Evolutionary conservation across 305 asterid genomes (phyloP), one percentile per base, ranked within the genome.

Genomic region (Coffea humblotiana): DNA sequence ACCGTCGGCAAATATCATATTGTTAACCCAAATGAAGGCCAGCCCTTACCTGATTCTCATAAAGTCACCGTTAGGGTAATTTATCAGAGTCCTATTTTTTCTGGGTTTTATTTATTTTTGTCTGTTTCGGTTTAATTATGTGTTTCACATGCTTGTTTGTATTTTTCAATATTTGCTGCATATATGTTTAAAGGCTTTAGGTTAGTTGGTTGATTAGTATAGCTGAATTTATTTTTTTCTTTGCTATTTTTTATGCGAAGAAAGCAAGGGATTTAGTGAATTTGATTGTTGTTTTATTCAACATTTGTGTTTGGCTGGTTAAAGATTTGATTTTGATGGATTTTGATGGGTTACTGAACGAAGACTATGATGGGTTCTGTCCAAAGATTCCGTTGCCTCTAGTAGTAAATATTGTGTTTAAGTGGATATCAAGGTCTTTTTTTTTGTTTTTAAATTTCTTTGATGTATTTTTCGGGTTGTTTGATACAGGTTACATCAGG

Each of bases 1-100:
- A 95, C 98, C 49, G 97, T 95, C 32, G 99, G 98, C 56, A 93
- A 94, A 72, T 95, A 95, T 82, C 95, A 94, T 67, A 84, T 93
- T 72, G 93, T 93, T 65, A 92, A 94, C 82, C 92, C 94, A 67
- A 89, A 76, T 52, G 99, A 95, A 40, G 99, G 95, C 25, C 85
- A 86, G 52, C 94, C 99, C 87, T 86, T 93, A 43, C 98, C 98
- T 25, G 98, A 95, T 61, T 88, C 99, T 78, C 97, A 95, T 86
- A 95, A 85, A 88, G 58, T 94, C 84, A 88, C 96, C 67, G 94
- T 92, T 86, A 88, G 96, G 95, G 99, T 79, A 70, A 14, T 43
- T 18, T n/a, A 13, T 40, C 74, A 32, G 48, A 27, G n/a, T 13
- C 64, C 8, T 18, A 12, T 32, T 72, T 74, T 80, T 75, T 56